Base-by-base conservation (phyloP, 2,329 filamentous ascomycete species). In the Metarhizium album region DNA sequence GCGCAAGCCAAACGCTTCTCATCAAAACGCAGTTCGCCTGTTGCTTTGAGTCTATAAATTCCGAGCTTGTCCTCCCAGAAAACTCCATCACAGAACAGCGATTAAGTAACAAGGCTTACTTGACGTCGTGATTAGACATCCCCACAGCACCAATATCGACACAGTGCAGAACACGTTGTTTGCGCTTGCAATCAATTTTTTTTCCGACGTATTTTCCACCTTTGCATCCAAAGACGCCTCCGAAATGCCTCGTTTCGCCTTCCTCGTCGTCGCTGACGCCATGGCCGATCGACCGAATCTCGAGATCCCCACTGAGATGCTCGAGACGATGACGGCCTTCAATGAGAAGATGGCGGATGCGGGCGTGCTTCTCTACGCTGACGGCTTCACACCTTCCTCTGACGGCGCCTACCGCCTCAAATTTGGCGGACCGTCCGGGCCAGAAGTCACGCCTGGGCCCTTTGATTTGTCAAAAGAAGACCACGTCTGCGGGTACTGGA, bases 401-500 rank as follows among this genome's bases (percentile, higher is more conserved):
- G 54, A 52, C 8, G 57, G 61, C 18, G 55, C 61, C 47, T 63
- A 60, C 42, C 61, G 60, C 24, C 45, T 66, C 45, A 56, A 50
- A 3, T 67, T 62, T 48, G 33, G 42, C 6, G 56, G 55, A 9
- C 45, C 52, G 9, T 53, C 50, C 2, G 53, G 51, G 7, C 53
- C 56, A 2, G 50, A 58, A 35, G 57, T 60, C 3, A 55, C 50
- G n/a, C 55, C 57, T 16, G 63, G 63, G 1, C 64, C 64, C 0
- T 66, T 66, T 47, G 57, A 63, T 23, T 50, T 63, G 18, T 50
- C 55, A 22, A 50, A 50, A n/a, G 58, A 62, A 48, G 45, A 48
- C 2, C 57, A 63, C 18, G 55, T 65, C 2, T 63, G 59, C 13
- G 63, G 62, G 1, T 65, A 57, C 59, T 67, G 64, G 64, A 57